These are phyloP conservation scores for Blastobotrys malaysiensis DNA, from an alignment of 1,139 yeast genomes.

Conservation along the genomic window DNA sequence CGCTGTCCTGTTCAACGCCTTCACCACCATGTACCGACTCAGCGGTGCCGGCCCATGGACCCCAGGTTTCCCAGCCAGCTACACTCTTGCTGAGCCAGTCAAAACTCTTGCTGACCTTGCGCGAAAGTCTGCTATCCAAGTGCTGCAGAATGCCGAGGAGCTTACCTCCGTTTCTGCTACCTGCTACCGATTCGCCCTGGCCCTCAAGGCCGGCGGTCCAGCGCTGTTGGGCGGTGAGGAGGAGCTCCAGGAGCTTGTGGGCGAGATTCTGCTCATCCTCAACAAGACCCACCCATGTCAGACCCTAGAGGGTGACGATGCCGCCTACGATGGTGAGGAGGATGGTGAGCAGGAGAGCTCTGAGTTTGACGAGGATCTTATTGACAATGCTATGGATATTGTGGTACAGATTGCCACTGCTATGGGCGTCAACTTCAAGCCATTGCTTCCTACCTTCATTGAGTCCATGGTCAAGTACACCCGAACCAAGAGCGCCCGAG, in stretches of 20 bases:
- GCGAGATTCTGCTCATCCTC: constrained; percentile 63
- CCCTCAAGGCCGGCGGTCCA: constrained; percentile 69
- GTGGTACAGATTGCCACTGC: constrained; percentile 70
- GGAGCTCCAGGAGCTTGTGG: constrained; percentile 60
- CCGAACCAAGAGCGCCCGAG: constrained; percentile 53
- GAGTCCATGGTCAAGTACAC: constrained; percentile 57
- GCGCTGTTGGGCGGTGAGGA: constrained; percentile 56
- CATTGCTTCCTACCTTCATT: constrained; percentile 69
- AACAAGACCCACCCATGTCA: constrained; percentile 83
- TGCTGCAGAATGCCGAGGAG: constrained; percentile 76
- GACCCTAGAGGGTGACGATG: constrained; percentile 53
- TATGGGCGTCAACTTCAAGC: constrained; percentile 68
- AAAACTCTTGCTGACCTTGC: constrained; percentile 59
- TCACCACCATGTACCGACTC: constrained; percentile 58
- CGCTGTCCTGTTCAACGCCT: constrained; percentile 76
- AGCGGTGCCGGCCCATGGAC: constrained; percentile 47
- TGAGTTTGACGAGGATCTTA: constrained; percentile 80
- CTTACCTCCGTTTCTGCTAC: constrained; percentile 70
- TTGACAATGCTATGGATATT: constrained; percentile 83
- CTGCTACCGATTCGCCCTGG: constrained; percentile 68
- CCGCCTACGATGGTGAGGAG: constrained; percentile 49
- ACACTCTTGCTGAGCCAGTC: constrained; percentile 35
- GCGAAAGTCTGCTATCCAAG: constrained; percentile 57
- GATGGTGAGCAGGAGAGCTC: constrained; percentile 56
- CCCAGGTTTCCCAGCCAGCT: constrained; percentile 59